Evolutionary conservation across 2,329 filamentous ascomycete species (phyloP), one percentile per base, ranked within the genome.

Genomic region (Cyphellophora attinorum): DNA sequence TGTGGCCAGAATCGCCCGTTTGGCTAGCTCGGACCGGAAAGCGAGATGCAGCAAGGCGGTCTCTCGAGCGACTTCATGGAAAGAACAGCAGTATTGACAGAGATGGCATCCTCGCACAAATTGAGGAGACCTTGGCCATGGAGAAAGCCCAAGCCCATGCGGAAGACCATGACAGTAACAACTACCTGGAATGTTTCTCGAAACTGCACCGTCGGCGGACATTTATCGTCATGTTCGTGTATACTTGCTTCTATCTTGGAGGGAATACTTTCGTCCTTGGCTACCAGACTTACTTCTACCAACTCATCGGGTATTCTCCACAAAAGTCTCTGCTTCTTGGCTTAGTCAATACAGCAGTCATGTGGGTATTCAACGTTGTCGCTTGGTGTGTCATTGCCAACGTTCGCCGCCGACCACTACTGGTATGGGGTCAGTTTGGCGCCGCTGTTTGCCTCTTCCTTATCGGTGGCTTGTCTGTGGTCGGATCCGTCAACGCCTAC

Each of bases 261-360:
- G 62, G 60, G 2, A 57, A 61, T 29, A 47, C 59, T 51, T 59
- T 66, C 21, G 58, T 64, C 6, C 45, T 57, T 16, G 60, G 60
- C 18, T 65, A 62, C 44, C 55, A 57, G 4, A 65, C 59, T 3
- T 68, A 68, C 48, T 68, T 68, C 54, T 67, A 68, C 51, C 49
- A 65, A 32, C 58, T 48, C 19, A 47, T 50, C 11, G 51, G 51
- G 13, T 44, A 60, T 19, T 39, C 46, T 12, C 44, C 48, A n/a
- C 50, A 50, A 11, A 38, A 57, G 27, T 54, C 59, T 1, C 63
- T 62, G 35, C 47, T 56, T n/a, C 51, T 60, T 12, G 58, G 57
- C 4, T 55, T 62, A 6, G 57, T 57, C 10, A 54, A 58, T 16
- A 58, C 55, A 4, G 56, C 52, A 2, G 54, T 54, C 28, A 59